Conservation (phyloP, 2,329 filamentous ascomycete species). For the Epichloe sylvatica region DNA sequence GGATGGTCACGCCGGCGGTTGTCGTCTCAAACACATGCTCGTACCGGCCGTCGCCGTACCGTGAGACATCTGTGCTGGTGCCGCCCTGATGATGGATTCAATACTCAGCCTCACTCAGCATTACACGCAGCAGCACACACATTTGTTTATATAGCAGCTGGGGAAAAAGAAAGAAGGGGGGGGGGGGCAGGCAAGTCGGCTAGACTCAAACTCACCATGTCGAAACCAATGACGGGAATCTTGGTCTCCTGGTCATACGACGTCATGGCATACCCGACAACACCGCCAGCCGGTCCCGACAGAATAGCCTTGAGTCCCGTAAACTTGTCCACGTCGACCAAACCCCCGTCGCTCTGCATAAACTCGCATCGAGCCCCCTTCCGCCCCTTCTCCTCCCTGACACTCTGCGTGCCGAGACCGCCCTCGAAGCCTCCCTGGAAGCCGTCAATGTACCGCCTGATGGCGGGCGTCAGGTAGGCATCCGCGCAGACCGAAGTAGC, state of each 20-base stretch:
- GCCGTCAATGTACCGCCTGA: constrained; percentile 20
- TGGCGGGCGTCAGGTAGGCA: constrained; percentile 29
- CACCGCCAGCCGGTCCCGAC: constrained; percentile 63
- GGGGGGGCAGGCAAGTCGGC: not conserved
- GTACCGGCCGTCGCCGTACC: constrained; percentile 37
- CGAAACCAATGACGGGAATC: constrained; percentile 62
- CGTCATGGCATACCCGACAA: constrained; percentile 62
- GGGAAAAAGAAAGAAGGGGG: not conserved
- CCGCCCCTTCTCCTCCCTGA: constrained; percentile 41
- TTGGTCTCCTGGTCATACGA: constrained; percentile 55
- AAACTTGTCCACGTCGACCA: constrained; percentile 46
- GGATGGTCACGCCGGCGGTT: constrained; percentile 64
- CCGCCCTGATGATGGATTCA: constrained; percentile 26
- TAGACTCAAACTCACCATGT: constrained; percentile 29
- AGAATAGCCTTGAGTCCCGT: constrained; percentile 57
- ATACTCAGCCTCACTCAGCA: too few relatives aligned
- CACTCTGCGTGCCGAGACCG: constrained; percentile 38
- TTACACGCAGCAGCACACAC: too few relatives aligned
- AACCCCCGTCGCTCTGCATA: constrained; percentile 50
- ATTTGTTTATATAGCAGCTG: not conserved
- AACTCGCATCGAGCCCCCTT: constrained; percentile 52
- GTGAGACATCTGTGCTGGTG: constrained; percentile 61
- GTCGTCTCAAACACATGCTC: constrained; percentile 54
- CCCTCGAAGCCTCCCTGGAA: constrained; percentile 24
- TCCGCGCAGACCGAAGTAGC: constrained; percentile 29